These are phyloP conservation scores for Zygosaccharomyces pseudobailii DNA, from an alignment of 1,139 yeast species.

Conservation along the genomic window DNA sequence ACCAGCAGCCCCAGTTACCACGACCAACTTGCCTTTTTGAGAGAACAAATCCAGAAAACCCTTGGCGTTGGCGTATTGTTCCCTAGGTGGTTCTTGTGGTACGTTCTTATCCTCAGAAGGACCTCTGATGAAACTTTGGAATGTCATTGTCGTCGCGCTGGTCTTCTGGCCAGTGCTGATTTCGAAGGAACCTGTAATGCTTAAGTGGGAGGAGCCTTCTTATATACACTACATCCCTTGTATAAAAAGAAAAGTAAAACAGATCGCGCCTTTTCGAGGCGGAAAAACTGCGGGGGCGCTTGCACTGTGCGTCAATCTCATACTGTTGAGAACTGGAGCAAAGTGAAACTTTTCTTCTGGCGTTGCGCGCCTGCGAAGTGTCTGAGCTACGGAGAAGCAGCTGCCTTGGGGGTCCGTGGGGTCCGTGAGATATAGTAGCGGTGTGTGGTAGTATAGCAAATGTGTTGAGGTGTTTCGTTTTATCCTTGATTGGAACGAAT, in stretches of 20 bases:
- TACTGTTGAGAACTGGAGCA: neutral
- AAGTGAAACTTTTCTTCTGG: neutral
- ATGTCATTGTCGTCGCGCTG: conserved; percentile 5
- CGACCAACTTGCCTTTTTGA: conserved; percentile 76
- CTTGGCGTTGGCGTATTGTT: conserved; percentile 9
- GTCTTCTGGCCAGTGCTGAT: neutral
- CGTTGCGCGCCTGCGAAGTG: neutral
- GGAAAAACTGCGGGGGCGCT: neutral
- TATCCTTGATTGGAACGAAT: no score
- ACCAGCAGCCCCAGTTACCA: conserved; percentile 79
- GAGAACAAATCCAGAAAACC: conserved; percentile 46
- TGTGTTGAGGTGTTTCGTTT: no score
- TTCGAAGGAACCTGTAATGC: neutral
- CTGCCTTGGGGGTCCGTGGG: no score
- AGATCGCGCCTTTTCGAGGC: neutral
- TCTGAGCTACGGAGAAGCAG: neutral
- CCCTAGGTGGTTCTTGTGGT: conserved; percentile 15
- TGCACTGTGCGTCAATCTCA: neutral
- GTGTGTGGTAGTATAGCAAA: no score
- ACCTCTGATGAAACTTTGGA: conserved; percentile 13
- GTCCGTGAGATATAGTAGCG: no score
- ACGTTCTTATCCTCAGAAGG: conserved; percentile 11
- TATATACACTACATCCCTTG: neutral
- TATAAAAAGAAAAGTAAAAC: neutral
- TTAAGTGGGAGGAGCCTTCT: neutral